phyloP scores from a whole-genome alignment of 83 land plant species.

The Picea abies region DNA sequence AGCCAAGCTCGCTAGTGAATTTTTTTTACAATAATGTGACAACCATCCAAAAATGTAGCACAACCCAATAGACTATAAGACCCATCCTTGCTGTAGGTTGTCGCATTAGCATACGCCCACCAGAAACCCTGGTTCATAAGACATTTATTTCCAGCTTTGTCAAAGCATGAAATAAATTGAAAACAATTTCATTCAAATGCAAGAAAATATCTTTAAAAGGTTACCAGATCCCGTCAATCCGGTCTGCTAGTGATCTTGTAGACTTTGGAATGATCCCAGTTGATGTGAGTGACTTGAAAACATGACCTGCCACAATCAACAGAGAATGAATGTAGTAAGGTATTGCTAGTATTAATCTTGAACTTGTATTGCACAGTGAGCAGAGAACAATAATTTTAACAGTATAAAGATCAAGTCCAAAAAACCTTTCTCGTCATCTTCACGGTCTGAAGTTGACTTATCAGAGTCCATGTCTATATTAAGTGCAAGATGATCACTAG shows the following conservation, averaged over 20 bases:
- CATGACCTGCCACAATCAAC: slow-evolving; percentile 60
- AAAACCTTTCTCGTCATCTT: slow-evolving; percentile 91
- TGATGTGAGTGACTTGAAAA: slow-evolving; percentile 79
- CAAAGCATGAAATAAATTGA: background rate
- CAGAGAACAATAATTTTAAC: background rate
- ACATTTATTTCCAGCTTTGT: slow-evolving; percentile 11
- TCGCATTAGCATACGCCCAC: slow-evolving; percentile 83
- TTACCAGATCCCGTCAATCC: slow-evolving; percentile 89
- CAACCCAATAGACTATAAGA: slow-evolving; percentile 80
- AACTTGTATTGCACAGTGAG: background rate
- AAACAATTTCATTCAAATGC: background rate
- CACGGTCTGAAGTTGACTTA: slow-evolving; percentile 44
- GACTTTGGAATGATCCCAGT: slow-evolving; percentile 77
- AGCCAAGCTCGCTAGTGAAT: background rate
- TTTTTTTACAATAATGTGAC: slow-evolving; percentile 53
- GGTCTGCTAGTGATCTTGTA: slow-evolving; percentile 65
- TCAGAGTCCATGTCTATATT: slow-evolving; percentile 67
- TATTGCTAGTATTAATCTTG: slow-evolving; percentile 8
- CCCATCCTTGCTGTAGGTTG: slow-evolving; percentile 84
- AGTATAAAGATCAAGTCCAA: background rate
- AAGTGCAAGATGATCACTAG: slow-evolving; percentile 73
- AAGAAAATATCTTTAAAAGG: background rate
- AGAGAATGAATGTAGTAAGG: background rate
- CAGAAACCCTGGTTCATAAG: slow-evolving; percentile 69
- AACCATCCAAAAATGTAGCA: slow-evolving; percentile 69